Base-by-base conservation (phyloP, 352 stramenopile genomes). In the Phytopythium vexans region DNA sequence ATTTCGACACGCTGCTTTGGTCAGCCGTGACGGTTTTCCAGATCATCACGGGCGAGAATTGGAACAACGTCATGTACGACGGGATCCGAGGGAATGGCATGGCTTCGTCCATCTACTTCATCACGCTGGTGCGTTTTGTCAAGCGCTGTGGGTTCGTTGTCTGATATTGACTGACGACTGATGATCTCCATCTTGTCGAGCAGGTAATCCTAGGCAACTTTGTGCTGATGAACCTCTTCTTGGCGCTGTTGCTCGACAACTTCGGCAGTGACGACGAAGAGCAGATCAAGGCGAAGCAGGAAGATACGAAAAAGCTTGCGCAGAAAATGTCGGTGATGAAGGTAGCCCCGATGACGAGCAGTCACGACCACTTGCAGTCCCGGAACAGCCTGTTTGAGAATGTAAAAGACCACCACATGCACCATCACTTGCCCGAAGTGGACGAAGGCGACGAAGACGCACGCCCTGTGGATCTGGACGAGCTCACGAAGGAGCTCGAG, bases 1-100 rank as follows among this genome's bases (percentile, higher is more conserved):
- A 97, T 60, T 98, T 97, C 53, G 91, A 98, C 41, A 86, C 84
- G 3, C 61, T 97, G 6, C 60, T 91, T 7, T 88, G 72, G 74
- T 78, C 82, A 8, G 58, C 80, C 11, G 67, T 94, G 16, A 97
- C 90, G 0, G 87, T 97, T 0, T 97, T 98, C 54, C 87, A 98
- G 65, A 76, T 98, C 42, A 95, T 98, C 46, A 92, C 92, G 10
- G 91, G 90, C 7, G 94, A 98, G 46, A 96, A 98, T 66, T 98
- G 90, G 92, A 97, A 98, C 54, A 70, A 60, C 37, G 80, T 98
- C 49, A 97, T 98, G 92, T 98, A 98, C 63, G 88, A 96, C 62
- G 82, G 70, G 7, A 95, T 95, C 60, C 83, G 86, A 6, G 76
- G 75, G n/a, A 94, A 88, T 53, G 74, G 77, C 31, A 74, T 77